phyloP scores from a whole-genome alignment of 441 rosid species.

The Flueggea neowawraea region DNA sequence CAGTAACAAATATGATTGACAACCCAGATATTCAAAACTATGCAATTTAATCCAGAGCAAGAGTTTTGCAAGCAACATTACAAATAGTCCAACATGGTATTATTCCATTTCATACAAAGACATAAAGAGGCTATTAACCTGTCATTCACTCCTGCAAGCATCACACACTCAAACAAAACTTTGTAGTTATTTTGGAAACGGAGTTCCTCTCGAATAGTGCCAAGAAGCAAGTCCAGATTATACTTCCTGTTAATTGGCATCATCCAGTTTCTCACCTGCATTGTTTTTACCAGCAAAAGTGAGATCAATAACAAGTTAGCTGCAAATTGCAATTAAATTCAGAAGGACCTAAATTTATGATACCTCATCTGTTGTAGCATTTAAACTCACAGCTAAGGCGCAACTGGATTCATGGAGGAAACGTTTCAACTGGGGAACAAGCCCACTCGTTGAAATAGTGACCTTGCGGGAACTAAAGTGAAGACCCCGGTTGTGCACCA shows the following conservation, averaged over 20 bases:
- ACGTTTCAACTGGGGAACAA: slow-evolving; percentile 81
- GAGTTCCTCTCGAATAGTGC: slow-evolving; percentile 74
- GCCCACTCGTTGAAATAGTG: slow-evolving; percentile 92
- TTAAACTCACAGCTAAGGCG: slow-evolving; percentile 89
- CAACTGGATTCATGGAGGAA: slow-evolving; percentile 76
- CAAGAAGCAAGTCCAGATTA: slow-evolving; percentile 67
- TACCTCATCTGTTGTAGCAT: slow-evolving; percentile 97
- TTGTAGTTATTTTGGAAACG: slow-evolving; percentile 53
- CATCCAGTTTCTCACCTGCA: slow-evolving; percentile 91
- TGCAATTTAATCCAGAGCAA: neutral
- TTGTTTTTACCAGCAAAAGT: slow-evolving; percentile 3
- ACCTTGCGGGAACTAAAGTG: slow-evolving; percentile 94
- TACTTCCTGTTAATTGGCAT: slow-evolving; percentile 93
- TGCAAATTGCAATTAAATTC: slow-evolving; percentile 1
- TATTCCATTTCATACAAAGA: slow-evolving; percentile 2
- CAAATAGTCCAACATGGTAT: neutral
- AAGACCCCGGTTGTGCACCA: slow-evolving; percentile 89
- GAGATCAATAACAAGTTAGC: slow-evolving; percentile 3
- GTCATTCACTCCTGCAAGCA: slow-evolving; percentile 90
- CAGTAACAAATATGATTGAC: too few relatives aligned
- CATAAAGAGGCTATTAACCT: slow-evolving; percentile 42
- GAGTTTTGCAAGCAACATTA: neutral
- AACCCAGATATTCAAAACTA: too few relatives aligned
- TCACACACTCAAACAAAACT: slow-evolving; percentile 86
- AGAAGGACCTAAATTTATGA: slow-evolving; percentile 9